Evolutionary conservation across 2,329 filamentous ascomycete genomes (phyloP).

Genomic region (Xylogone sp.): DNA sequence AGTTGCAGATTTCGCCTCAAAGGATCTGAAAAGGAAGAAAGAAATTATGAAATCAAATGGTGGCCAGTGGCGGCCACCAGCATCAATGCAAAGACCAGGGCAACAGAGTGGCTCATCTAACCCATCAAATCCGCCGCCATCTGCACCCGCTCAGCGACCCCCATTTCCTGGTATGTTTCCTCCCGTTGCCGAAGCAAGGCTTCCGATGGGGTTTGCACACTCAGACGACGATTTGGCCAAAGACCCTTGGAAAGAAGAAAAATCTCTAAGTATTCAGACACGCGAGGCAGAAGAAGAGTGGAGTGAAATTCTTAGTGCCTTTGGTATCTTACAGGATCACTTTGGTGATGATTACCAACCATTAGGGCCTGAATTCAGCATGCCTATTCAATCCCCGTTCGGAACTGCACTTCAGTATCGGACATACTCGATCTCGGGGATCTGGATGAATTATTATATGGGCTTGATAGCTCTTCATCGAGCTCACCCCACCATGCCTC

Average conservation of each 20-base stretch:
- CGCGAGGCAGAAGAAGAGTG: constrained; percentile 55
- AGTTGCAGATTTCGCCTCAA: constrained; percentile 71
- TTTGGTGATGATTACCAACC: constrained; percentile 76
- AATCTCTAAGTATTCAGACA: constrained; percentile 19
- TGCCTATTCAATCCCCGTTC: constrained; percentile 69
- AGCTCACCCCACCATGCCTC: constrained; percentile 84
- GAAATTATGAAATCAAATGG: constrained; percentile 56
- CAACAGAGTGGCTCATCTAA: too few species aligned
- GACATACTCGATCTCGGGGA: constrained; percentile 79
- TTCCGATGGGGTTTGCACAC: constrained; percentile 26
- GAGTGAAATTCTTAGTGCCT: constrained; percentile 68
- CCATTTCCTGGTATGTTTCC: constrained; percentile 28
- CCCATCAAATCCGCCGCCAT: background rate
- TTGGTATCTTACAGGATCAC: constrained; percentile 60
- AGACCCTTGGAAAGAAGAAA: constrained; percentile 16
- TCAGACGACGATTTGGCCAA: constrained; percentile 15
- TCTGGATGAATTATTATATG: constrained; percentile 88
- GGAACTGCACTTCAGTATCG: constrained; percentile 78
- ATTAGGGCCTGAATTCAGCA: constrained; percentile 62
- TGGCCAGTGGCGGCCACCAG: constrained; percentile 8
- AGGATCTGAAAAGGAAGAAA: constrained; percentile 75
- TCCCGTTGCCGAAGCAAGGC: constrained; percentile 15
- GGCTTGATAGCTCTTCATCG: constrained; percentile 78
- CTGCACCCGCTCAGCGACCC: constrained; percentile 14
- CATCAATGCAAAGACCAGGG: background rate